Percentiles rank a stretch among this genome's conserved stretches.
Conservation (phyloP, 352 stramenopile species). For the Globisporangium barbulae region DNA sequence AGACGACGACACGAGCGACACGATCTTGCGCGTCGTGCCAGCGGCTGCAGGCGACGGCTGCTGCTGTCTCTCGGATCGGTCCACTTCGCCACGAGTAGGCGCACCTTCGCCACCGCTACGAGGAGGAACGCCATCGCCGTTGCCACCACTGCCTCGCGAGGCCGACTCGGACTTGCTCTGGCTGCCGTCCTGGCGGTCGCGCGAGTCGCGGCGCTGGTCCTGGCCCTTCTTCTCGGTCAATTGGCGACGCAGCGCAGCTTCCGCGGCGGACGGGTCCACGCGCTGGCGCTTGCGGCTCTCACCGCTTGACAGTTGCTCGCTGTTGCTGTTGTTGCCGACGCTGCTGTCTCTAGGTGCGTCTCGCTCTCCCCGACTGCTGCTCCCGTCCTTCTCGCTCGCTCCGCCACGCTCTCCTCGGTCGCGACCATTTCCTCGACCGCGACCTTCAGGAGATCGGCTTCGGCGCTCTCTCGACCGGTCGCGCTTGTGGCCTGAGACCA, state of each 20-base stretch:
- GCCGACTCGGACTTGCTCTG: background rate
- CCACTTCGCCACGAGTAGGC: slow-evolving; percentile 2
- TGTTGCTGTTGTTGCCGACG: slow-evolving; percentile 19
- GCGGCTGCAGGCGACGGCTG: slow-evolving; percentile 1
- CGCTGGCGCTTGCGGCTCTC: slow-evolving; percentile 55
- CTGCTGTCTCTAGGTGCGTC: slow-evolving; percentile 12
- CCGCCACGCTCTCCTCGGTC: slow-evolving; percentile 29
- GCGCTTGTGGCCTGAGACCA: slow-evolving; percentile 22
- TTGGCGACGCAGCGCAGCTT: slow-evolving; percentile 64
- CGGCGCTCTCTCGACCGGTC: slow-evolving; percentile 28
- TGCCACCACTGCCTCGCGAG: background rate
- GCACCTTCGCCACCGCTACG: background rate
- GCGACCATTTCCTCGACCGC: slow-evolving; percentile 24
- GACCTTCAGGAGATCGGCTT: slow-evolving; percentile 38
- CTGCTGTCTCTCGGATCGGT: slow-evolving; percentile 11
- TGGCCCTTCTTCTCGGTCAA: slow-evolving; percentile 70
- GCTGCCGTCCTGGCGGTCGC: slow-evolving; percentile 4
- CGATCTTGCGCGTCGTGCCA: slow-evolving; percentile 51
- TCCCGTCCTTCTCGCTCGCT: slow-evolving; percentile 22
- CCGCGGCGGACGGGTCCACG: slow-evolving; percentile 37
- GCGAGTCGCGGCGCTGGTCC: slow-evolving; percentile 18
- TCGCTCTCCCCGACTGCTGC: slow-evolving; percentile 19
- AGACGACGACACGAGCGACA: slow-evolving; percentile 67
- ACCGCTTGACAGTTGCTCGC: slow-evolving; percentile 12
- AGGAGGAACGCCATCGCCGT: background rate